Evolutionary conservation across 306 rosid species (phyloP), one percentile per base, ranked within the genome.

Genomic region (Cajanus cajan): DNA sequence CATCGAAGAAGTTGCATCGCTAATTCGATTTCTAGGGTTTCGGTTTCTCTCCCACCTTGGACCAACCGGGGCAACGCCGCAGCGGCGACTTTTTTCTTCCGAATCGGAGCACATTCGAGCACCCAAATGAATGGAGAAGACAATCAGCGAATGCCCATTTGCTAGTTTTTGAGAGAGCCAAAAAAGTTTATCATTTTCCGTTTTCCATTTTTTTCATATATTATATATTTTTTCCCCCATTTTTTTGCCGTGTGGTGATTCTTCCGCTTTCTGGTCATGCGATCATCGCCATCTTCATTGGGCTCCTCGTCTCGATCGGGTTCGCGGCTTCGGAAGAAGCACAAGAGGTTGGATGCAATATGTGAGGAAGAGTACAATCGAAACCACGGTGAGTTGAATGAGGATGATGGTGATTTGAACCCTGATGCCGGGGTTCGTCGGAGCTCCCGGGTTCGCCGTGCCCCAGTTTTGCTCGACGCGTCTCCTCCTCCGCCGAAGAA

Each of bases 311-410:
- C 71, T 77, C 84, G 81, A 86, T 89, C 90, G 69, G 88, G 90
- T 71, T 85, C 59, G 68, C 78, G 88, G 92, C 85, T 82, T 74
- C 84, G 90, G 87, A 94, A 87, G 94, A 95, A 93, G 92, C 94
- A 86, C 59, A 95, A 95, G 91, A 91, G 90, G 86, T 89, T 95
- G 39, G 97, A 95, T 78, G 98, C 98, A 55, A 95, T 95, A 76
- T 88, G 94, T 28, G 98, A 95, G 52, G 82, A 81, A 7, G 97
- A 90, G 90, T 93, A 87, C 79, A 91, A 80, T 34, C 63, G 93
- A 33, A 86, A 91, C 85, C 98, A 89, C 78, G 86, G 66, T 50
- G 95, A 88, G 43, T 48, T 82, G 44, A 91, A 81, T 83, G 96
- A 69, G 75, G 89, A 68, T 52, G 87, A 78, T 66, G 90, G 65